phyloP scores from a whole-genome alignment of 305 asterid species.

The Fraxinus xanthoxyloides region DNA sequence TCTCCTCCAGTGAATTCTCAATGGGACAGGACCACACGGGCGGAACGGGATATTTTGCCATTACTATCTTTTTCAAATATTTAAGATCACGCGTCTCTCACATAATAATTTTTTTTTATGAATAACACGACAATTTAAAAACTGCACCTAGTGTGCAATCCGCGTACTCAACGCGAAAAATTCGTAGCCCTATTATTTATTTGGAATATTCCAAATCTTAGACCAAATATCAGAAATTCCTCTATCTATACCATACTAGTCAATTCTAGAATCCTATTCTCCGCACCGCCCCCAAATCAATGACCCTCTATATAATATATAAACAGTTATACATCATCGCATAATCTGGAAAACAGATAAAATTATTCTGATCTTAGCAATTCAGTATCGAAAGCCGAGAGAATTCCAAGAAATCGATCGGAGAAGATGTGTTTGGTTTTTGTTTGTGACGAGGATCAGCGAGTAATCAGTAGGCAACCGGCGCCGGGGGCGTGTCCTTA shows the following conservation, averaged over 20 bases:
- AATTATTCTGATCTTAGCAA: neutral
- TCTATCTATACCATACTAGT: neutral
- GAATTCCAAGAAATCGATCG: neutral
- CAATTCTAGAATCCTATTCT: neutral
- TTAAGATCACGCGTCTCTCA: no score
- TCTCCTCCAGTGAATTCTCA: no score
- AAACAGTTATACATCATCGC: neutral
- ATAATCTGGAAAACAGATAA: neutral
- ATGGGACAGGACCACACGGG: no score
- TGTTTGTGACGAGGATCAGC: slow-evolving; percentile 76
- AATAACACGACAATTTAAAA: no score
- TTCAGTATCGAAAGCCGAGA: neutral
- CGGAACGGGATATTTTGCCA: no score
- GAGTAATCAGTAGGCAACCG: slow-evolving; percentile 56
- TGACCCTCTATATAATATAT: neutral
- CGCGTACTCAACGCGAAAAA: neutral
- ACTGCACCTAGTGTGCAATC: no score
- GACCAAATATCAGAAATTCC: neutral
- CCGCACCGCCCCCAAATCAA: neutral
- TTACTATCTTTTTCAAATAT: no score
- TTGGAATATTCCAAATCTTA: neutral
- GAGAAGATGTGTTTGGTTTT: slow-evolving; percentile 62
- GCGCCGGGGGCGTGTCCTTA: slow-evolving; percentile 79
- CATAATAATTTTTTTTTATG: no score
- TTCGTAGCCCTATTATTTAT: neutral